Evolutionary conservation across 2,329 filamentous ascomycete genomes (phyloP), one percentile per base, ranked within the genome.

Genomic region (Arthroderma sp.): DNA sequence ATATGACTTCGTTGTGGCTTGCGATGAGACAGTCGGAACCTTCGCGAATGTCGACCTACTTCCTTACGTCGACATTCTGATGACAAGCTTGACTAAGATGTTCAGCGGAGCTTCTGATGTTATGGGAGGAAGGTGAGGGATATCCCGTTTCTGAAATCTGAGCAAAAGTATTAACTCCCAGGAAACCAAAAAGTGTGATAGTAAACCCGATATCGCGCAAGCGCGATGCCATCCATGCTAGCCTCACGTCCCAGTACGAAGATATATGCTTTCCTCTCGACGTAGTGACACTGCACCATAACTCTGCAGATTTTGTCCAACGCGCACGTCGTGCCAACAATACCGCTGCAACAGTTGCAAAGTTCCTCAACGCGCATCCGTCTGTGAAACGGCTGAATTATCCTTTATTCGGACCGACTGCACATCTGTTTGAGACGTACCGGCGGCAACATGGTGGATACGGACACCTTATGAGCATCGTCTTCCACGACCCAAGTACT

Each of bases 31-130:
- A 0, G 53, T 68, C 33, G 58, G 54, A 5, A 57, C 51, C 33
- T 63, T 63, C 44, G 54, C 51, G 41, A 68, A 66, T 43, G 52
- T 65, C 29, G 61, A 78, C 52, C 56, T 79, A 32, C 55, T 76
- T 1, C 38, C 43, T 3, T 61, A 64, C 0, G 67, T 68, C 2
- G 75, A 79, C 50, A 54, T 75, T 0, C 47, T 78, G 31, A 51
- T 74, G n/a, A 71, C 70, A 0, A 73, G 68, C 31, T 62, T 78
- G 22, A 78, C 74, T 11, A 80, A 80, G 56, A 67, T 69, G 1
- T 78, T 80, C 54, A 75, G 65, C 49, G 77, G 77, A 11, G 69
- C 69, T 47, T 68, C 72, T 29, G 68, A 80, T 55, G 71, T 73
- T 40, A 71, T 78, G 63, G 73, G 64, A 33, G 74, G 69, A 11